Percentiles rank a stretch among this genome's conserved stretches.
phyloP scores from a whole-genome alignment of 805 yeast species.

The Zygoascus ofunaensis region DNA sequence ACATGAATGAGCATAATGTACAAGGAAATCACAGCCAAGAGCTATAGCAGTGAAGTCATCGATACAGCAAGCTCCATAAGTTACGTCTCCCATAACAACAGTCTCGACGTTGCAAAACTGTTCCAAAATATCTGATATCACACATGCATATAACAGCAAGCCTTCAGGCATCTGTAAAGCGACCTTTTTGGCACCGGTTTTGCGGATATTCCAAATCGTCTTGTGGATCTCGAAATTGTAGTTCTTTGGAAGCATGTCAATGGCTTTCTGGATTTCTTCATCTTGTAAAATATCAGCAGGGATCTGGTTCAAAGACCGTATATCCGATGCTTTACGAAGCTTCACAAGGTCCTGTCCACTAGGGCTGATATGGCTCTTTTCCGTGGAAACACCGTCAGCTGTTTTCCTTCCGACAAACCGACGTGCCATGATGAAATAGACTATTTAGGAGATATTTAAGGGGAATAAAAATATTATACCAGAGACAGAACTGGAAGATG shows the following conservation, averaged over 20 bases:
- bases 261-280: conserved; percentile 74
- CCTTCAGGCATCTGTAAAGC: conserved; percentile 99
- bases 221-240: conserved; percentile 95
- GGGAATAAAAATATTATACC: no score
- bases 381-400: neutral
- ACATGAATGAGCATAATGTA: conserved; percentile 96
- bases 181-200: conserved; percentile 66
- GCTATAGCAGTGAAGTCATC: conserved; percentile 94
- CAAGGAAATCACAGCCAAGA: conserved; percentile 84
- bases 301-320: conserved; percentile 61
- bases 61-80: conserved; percentile 97
- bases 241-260: conserved; percentile 73
- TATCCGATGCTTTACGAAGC: conserved; percentile 5
- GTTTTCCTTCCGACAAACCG: conserved; percentile 51
- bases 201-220: conserved; percentile 85
- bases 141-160: conserved; percentile 72
- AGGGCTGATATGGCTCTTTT: neutral
- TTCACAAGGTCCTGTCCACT: conserved; percentile 8
- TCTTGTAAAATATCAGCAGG: conserved; percentile 80
- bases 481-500: no score
- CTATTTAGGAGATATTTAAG: no score
- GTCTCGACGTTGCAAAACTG: conserved; percentile 83
- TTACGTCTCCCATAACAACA: conserved; percentile 95
- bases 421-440: neutral
- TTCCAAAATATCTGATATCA: conserved; percentile 85